phyloP scores from a whole-genome alignment of 139 green algal genomes.

The Limnomonas spitsbergensis region DNA sequence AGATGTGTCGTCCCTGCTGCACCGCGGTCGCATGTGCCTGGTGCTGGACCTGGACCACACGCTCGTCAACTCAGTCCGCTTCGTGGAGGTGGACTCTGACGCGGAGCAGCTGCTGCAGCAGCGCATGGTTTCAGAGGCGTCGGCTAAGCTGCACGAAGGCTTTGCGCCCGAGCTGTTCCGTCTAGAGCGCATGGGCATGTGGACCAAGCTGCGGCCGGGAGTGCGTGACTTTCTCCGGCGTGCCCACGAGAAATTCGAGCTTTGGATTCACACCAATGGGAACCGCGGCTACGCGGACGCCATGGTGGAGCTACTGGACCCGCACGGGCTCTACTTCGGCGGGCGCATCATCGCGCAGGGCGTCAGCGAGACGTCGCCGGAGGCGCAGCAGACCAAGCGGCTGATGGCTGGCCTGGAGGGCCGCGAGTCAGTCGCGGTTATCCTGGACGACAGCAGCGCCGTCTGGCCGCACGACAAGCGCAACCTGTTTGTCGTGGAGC shows the following conservation, averaged over 20 bases:
- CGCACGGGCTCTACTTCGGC: conserved; percentile 59
- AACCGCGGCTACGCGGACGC: conserved; percentile 54
- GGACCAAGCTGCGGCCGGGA: conserved; percentile 90
- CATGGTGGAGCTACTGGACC: conserved; percentile 85
- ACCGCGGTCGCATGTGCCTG: conserved; percentile 47
- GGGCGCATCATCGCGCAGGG: conserved; percentile 58
- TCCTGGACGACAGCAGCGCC: conserved; percentile 84
- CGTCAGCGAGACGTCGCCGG: background rate
- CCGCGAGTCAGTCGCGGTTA: conserved; percentile 61
- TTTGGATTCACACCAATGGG: conserved; percentile 88
- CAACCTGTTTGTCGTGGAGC: conserved; percentile 80
- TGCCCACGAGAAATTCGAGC: conserved; percentile 68
- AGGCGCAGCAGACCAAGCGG: conserved; percentile 33
- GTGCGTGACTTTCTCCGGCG: conserved; percentile 62
- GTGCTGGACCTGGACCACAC: conserved; percentile 95
- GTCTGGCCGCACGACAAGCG: conserved; percentile 76
- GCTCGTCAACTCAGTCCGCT: conserved; percentile 74
- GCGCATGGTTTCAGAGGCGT: background rate
- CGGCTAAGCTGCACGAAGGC: background rate
- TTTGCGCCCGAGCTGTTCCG: conserved; percentile 50
- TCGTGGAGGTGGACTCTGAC: conserved; percentile 40
- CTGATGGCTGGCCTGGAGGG: conserved; percentile 67
- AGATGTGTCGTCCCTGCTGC: conserved; percentile 15
- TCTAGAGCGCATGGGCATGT: conserved; percentile 75
- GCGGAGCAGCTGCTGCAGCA: conserved; percentile 33